These are phyloP conservation scores for Diaporthe citrichinensis DNA, from an alignment of 2,329 filamentous ascomycete genomes.

Conservation along the genomic window DNA sequence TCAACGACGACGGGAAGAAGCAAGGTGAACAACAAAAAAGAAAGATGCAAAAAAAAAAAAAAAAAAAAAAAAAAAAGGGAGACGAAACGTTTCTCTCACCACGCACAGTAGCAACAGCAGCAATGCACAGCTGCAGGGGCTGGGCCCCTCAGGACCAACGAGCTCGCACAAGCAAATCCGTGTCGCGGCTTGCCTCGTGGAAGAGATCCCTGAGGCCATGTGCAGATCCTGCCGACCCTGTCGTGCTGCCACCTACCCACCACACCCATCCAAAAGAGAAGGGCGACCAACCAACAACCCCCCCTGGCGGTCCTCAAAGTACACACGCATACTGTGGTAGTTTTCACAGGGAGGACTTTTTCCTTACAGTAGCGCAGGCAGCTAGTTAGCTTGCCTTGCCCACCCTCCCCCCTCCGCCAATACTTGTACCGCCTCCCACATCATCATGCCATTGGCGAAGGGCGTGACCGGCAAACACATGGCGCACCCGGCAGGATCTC, in stretches of 20 bases:
- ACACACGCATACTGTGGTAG: conserved; percentile 23
- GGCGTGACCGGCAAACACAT: conserved; percentile 19
- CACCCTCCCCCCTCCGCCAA: conserved; percentile 1
- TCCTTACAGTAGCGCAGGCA: not conserved
- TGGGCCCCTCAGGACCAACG: conserved; percentile 28
- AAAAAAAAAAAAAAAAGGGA: not conserved
- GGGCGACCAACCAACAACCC: not conserved
- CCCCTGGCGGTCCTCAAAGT: not conserved
- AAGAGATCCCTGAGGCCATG: conserved; percentile 56
- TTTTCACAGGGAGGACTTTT: conserved; percentile 3
- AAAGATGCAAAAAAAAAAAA: not conserved
- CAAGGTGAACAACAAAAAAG: not conserved
- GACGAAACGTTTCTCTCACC: conserved; percentile 4
- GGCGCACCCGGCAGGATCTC: conserved; percentile 20
- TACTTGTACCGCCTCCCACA: conserved; percentile 1
- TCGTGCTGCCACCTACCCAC: conserved; percentile 46
- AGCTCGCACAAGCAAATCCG: conserved; percentile 23
- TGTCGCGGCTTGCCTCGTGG: conserved; percentile 39
- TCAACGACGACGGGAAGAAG: not conserved
- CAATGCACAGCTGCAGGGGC: conserved; percentile 30
- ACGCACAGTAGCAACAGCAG: conserved; percentile 2
- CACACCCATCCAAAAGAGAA: conserved; percentile 23
- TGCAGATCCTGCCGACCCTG: conserved; percentile 54
- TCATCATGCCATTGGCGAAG: conserved; percentile 27
- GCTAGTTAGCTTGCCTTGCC: conserved; percentile 1